Conservation (phyloP, 208 protist genomes). For the Trypanosoma brucei region DNA sequence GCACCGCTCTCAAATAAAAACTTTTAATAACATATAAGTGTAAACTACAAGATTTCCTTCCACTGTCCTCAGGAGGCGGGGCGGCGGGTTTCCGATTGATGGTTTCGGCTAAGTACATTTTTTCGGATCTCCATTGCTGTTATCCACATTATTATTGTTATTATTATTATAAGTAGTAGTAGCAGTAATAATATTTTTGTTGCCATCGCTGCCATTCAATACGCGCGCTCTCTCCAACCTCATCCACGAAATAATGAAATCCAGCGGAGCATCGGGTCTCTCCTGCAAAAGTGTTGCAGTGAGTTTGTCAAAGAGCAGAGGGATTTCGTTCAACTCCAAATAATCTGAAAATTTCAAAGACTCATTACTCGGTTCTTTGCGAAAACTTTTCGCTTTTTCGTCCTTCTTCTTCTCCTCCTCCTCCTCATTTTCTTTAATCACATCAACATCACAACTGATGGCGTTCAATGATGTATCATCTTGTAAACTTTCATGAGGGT, state of each 20-base stretch:
- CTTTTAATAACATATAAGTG: too few relatives aligned
- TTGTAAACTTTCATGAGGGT: too few relatives aligned
- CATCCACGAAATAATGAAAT: constrained; percentile 61
- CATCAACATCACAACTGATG: too few relatives aligned
- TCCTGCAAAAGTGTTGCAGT: constrained; percentile 39
- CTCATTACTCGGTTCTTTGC: neutral
- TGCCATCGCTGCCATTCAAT: neutral
- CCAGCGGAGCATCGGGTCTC: constrained; percentile 43
- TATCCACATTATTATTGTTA: neutral
- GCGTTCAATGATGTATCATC: too few relatives aligned
- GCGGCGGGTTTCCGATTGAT: too few relatives aligned
- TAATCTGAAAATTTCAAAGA: constrained; percentile 23
- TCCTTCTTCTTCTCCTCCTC: too few relatives aligned
- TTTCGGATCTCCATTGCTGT: neutral
- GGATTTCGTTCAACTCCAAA: constrained; percentile 20
- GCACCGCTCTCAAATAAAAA: too few relatives aligned
- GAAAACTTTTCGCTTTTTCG: too few relatives aligned
- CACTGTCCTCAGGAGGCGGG: too few relatives aligned
- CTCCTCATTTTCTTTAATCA: too few relatives aligned
- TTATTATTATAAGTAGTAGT: neutral
- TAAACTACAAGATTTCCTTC: too few relatives aligned
- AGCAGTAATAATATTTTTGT: neutral
- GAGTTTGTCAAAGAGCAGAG: constrained; percentile 57
- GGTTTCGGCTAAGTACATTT: too few relatives aligned
- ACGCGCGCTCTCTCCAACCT: constrained; percentile 17